Evolutionary conservation across 257 asterid species (phyloP), one percentile per base, ranked within the genome.

Genomic region (Cordia subcordata): DNA sequence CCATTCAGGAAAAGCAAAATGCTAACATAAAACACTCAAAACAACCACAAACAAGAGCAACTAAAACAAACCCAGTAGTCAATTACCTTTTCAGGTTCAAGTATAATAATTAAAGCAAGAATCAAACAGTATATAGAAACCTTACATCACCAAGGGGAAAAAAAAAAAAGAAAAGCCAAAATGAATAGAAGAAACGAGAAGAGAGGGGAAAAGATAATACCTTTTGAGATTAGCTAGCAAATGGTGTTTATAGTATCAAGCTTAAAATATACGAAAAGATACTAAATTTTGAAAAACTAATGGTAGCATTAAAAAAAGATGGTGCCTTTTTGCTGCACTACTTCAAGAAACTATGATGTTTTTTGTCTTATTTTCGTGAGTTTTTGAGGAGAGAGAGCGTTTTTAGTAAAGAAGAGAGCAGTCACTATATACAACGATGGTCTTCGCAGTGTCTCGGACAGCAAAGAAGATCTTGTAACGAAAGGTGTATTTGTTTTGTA

Each of bases 391-490:
- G 47, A 42, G 10, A 42, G 47, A 42, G 14, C 3, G 35, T 1
- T 3, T 27, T 27, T 27, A 27, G 35, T 27, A 27, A 10, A 42
- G 47, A 3, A 57, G 18, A 42, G 42, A 39, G 35, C 42, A 53
- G 51, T 49, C n/a, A 17, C 47, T 22, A 11, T 47, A 38, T 3
- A 21, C 11, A 16, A 53, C 10, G 44, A 42, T 14, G 13, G 4
- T 42, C 47, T 15, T 44, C 44, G 40, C 13, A 20, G n/a, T 12
- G 71, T 52, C 23, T 65, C 61, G 19, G 76, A 64, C 71, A 64
- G 75, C 63, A 32, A 53, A 58, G 67, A 58, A 53, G 75, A 55
- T 64, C 67, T 53, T 20, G 63, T 17, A 46, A 58, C n/a, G 50
- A 19, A 62, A 47, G 18, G 53, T 22, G 18, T 52, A 51, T 18